phyloP scores from a whole-genome alignment of 2,329 filamentous ascomycete genomes.

The Arthrobotrys megalospora region DNA sequence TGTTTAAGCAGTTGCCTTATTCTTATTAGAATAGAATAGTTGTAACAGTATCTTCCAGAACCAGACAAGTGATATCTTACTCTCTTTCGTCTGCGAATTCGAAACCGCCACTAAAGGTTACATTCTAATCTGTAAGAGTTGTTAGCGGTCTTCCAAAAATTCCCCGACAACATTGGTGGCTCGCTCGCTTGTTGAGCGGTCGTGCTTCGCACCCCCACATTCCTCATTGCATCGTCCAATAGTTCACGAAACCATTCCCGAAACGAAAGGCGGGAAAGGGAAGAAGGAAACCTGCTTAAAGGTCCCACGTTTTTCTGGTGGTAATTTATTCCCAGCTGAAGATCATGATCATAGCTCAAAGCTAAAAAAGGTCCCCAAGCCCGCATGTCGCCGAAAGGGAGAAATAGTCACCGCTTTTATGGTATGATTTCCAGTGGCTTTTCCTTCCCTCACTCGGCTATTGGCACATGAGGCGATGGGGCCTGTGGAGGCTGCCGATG shows the following conservation, averaged over 20 bases:
- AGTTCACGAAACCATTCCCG: constrained; percentile 29
- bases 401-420: constrained; percentile 30
- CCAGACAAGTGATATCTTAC: background rate
- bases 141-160: constrained; percentile 6
- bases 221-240: constrained; percentile 10
- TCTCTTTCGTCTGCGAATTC: constrained; percentile 3
- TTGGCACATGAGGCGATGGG: background rate
- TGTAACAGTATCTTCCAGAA: background rate
- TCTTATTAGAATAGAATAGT: background rate
- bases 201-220: constrained; percentile 39
- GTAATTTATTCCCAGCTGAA: background rate
- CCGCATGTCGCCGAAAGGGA: constrained; percentile 47
- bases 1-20: constrained; percentile 17
- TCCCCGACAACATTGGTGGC: constrained; percentile 19
- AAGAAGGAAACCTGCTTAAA: constrained; percentile 10
- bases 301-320: constrained; percentile 35
- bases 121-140: background rate
- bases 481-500: constrained; percentile 1
- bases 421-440: background rate
- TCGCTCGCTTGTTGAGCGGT: constrained; percentile 8
- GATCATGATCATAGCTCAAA: background rate
- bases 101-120: constrained; percentile 4
- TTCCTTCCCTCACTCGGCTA: background rate
- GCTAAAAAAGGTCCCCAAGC: constrained; percentile 13
- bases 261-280: constrained; percentile 50